Evolutionary conservation across 441 rosid genomes (phyloP).

Genomic region (Arabidopsis lyrata): DNA sequence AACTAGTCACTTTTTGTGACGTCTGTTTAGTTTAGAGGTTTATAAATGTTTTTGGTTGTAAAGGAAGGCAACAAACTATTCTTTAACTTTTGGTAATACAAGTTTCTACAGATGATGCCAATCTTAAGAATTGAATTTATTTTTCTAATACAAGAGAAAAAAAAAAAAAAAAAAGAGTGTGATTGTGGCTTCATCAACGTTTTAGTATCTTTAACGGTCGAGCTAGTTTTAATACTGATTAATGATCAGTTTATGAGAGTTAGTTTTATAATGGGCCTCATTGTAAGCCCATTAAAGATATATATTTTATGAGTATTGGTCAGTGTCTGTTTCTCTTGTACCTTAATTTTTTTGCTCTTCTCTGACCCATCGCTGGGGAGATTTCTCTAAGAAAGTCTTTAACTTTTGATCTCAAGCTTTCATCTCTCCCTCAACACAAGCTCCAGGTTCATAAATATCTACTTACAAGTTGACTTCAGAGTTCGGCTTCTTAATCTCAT

Average conservation of each 20-base stretch:
- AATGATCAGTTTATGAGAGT: neutral
- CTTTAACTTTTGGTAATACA: neutral
- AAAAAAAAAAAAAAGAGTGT: neutral
- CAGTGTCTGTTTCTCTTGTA: neutral
- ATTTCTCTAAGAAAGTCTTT: neutral
- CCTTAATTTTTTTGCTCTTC: conserved; percentile 2
- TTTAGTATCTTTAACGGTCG: neutral
- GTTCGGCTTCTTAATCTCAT: neutral
- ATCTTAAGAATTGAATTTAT: neutral
- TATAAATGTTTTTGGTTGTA: neutral
- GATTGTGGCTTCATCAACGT: too few species aligned
- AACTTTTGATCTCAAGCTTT: neutral
- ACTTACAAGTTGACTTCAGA: neutral
- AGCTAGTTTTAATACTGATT: neutral
- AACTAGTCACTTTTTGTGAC: neutral
- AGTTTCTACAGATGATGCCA: neutral
- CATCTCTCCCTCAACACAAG: neutral
- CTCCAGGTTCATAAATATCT: neutral
- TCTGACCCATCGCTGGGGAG: conserved; percentile 27
- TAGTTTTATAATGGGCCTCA: neutral
- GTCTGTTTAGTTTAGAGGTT: conserved; percentile 1
- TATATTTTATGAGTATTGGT: neutral
- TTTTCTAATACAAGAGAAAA: neutral
- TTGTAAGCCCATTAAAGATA: neutral
- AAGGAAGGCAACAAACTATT: neutral